A percentile compares a stretch with the other conserved stretches of the same genome.
Evolutionary conservation across 352 stramenopile species (phyloP).

Genomic region (Globisporangium emineosum): DNA sequence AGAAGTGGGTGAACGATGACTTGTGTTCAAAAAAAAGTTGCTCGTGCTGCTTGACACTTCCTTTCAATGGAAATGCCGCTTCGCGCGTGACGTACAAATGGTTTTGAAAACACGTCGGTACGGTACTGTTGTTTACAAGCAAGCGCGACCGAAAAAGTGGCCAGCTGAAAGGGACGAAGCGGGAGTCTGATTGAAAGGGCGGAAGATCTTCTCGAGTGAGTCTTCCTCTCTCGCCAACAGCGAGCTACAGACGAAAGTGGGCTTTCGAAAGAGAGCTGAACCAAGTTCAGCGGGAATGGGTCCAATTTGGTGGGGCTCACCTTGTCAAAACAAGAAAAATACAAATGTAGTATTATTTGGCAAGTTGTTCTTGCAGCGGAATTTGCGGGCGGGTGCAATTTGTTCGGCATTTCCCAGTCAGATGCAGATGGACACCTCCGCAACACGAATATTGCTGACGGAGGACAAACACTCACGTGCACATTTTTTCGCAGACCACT

Average conservation of each 20-base stretch:
- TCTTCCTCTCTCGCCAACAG: too few species aligned
- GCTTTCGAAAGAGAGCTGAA: slow-evolving; percentile 3
- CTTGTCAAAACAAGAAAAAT: not conserved
- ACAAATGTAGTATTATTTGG: not conserved
- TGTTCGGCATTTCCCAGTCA: not conserved
- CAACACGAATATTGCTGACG: not conserved
- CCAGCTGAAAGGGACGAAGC: slow-evolving; percentile 6
- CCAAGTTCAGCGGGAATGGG: not conserved
- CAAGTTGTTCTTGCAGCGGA: not conserved
- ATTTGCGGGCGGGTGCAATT: not conserved
- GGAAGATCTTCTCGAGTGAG: slow-evolving; percentile 3
- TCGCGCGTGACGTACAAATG: not conserved
- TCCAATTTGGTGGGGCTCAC: not conserved
- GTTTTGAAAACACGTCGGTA: slow-evolving; percentile 5
- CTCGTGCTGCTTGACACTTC: not conserved
- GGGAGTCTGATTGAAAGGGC: not conserved
- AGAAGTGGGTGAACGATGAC: not conserved
- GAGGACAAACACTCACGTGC: slow-evolving; percentile 4
- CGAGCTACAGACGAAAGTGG: too few species aligned
- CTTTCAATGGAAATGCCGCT: not conserved
- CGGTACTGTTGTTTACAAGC: slow-evolving; percentile 5
- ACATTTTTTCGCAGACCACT: not conserved
- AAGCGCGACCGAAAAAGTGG: not conserved
- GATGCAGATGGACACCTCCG: not conserved
- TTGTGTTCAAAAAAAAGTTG: too few species aligned